These are phyloP conservation scores for Fennellomyces sp. DNA, from an alignment of 371 early-diverging fungal genomes.

Conservation along the genomic window DNA sequence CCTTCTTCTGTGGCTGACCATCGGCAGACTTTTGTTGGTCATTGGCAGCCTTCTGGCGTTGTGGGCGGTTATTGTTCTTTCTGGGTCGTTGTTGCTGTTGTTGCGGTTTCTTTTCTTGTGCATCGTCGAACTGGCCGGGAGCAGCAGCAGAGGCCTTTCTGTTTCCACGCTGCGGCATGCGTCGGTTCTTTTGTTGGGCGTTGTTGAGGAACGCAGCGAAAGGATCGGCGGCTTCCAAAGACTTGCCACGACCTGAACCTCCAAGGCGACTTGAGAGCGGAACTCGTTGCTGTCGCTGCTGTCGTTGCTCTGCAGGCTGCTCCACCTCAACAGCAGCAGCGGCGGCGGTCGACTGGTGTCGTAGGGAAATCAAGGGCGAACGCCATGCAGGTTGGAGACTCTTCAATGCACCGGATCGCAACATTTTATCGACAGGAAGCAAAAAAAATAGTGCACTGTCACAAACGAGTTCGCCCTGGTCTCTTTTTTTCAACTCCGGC, in stretches of 20 bases:
- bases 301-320: neutral
- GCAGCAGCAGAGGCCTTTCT: slow-evolving; percentile 10
- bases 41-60: neutral
- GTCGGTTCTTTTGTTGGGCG: slow-evolving; percentile 11
- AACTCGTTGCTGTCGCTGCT: slow-evolving; percentile 6
- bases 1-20: no score
- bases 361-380: neutral
- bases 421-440: no score
- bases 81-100: slow-evolving; percentile 6
- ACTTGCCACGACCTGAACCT: slow-evolving; percentile 46
- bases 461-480: neutral
- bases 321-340: slow-evolving; percentile 5
- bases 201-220: slow-evolving; percentile 36
- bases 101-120: slow-evolving; percentile 1
- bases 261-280: slow-evolving; percentile 36
- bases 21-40: neutral
- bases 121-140: slow-evolving; percentile 28
- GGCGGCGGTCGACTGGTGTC: slow-evolving; percentile 8
- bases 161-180: slow-evolving; percentile 7
- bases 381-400: neutral
- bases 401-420: slow-evolving; percentile 8
- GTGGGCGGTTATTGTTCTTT: slow-evolving; percentile 7
- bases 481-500: neutral
- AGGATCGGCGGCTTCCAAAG: slow-evolving; percentile 29
- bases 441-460: no score